Conservation (phyloP, 2,329 filamentous ascomycete species). For the Diaporthe sp. region DNA sequence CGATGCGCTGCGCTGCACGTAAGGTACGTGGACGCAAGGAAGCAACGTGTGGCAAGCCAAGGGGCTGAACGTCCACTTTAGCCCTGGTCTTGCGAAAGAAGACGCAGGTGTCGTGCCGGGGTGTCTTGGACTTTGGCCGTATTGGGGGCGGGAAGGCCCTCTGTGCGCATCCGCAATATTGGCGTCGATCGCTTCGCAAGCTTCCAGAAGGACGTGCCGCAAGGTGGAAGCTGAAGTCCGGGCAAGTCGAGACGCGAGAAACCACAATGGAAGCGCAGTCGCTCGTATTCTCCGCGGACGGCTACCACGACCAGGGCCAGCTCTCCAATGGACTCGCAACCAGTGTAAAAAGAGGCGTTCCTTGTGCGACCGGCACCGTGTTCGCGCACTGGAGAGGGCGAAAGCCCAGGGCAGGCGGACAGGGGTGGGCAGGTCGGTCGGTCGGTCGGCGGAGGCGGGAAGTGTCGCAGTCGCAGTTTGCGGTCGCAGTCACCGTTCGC, state of each 20-base stretch:
- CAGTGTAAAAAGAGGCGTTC: constrained; percentile 49
- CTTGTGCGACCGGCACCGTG: constrained; percentile 50
- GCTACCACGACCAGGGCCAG: constrained; percentile 43
- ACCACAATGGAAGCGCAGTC: constrained; percentile 47
- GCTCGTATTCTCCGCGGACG: constrained; percentile 53
- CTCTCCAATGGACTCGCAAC: constrained; percentile 51
- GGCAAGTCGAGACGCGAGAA: constrained; percentile 32
- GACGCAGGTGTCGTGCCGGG: constrained; percentile 32
- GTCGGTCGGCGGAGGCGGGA: constrained; percentile 32
- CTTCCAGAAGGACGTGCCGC: constrained; percentile 40
- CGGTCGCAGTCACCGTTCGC: constrained; percentile 4
- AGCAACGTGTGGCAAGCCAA: constrained; percentile 43
- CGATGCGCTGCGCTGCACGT: constrained; percentile 26
- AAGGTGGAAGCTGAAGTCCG: constrained; percentile 36
- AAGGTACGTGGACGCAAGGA: constrained; percentile 33
- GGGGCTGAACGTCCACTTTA: constrained; percentile 27
- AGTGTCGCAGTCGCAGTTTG: constrained; percentile 31
- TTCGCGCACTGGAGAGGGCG: constrained; percentile 41
- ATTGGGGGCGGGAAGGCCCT: constrained; percentile 33
- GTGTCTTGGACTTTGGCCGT: constrained; percentile 40
- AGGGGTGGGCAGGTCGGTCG: constrained; percentile 38
- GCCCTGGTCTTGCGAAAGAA: constrained; percentile 34
- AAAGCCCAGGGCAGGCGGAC: constrained; percentile 29
- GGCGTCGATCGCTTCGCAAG: constrained; percentile 35
- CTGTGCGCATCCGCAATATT: constrained; percentile 42